Evolutionary conservation across 805 yeast species (phyloP).

Genomic region (Yarrowia sp.): DNA sequence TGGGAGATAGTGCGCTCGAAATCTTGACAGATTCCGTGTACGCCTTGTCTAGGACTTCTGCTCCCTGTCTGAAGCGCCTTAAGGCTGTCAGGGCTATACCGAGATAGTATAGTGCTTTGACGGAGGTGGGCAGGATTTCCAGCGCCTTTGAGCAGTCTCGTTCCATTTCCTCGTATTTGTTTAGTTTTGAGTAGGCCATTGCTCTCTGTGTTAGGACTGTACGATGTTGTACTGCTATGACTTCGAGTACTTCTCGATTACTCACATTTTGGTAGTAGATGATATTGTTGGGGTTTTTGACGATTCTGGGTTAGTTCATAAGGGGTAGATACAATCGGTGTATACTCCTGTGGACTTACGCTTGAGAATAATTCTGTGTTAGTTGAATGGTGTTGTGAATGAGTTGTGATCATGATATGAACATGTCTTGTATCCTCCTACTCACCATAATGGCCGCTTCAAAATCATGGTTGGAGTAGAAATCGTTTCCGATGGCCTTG

Average conservation of each 20-base stretch:
- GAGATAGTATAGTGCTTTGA: slow-evolving; percentile 3
- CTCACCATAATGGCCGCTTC: slow-evolving; percentile 8
- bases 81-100: slow-evolving; percentile 7
- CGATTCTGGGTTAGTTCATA: slow-evolving; percentile 1
- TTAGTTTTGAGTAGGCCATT: slow-evolving; percentile 8
- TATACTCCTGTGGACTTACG: not conserved
- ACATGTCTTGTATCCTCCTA: not conserved
- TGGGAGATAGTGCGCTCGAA: slow-evolving; percentile 5
- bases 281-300: slow-evolving; percentile 11
- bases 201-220: slow-evolving; percentile 20
- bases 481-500: slow-evolving; percentile 11
- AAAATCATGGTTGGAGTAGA: slow-evolving; percentile 4
- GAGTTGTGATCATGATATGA: too few species aligned
- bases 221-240: too few species aligned
- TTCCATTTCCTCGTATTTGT: slow-evolving; percentile 14
- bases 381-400: not conserved
- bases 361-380: slow-evolving; percentile 20
- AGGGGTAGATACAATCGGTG: not conserved
- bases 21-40: slow-evolving; percentile 6
- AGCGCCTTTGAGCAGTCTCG: slow-evolving; percentile 14
- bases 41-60: not conserved
- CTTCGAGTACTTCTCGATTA: too few species aligned
- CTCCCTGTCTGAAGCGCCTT: not conserved
- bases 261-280: slow-evolving; percentile 21
- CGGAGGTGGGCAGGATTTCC: not conserved